Percentiles rank a stretch among this genome's conserved stretches.
These are phyloP conservation scores for Ceratobasidium sp. DNA, from an alignment of 1,284 basidiomycete species.

Conservation along the genomic window DNA sequence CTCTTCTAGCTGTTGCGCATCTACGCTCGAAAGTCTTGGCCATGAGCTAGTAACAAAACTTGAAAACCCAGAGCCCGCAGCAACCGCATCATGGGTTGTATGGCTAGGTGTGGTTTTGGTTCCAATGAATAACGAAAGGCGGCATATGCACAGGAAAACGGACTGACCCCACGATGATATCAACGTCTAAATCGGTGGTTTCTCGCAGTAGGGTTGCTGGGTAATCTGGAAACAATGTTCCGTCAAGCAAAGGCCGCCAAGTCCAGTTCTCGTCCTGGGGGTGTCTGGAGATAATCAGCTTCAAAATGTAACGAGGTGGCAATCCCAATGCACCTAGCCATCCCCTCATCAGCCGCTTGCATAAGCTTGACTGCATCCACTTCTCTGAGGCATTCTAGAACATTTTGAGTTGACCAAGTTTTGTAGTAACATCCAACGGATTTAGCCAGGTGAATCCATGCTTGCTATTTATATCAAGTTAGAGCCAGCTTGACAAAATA, in stretches of 20 bases:
- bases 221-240: conserved; percentile 56
- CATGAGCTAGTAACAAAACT: neutral
- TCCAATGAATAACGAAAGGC: neutral
- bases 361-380: conserved; percentile 55
- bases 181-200: conserved; percentile 56
- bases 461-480: conserved; percentile 1
- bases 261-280: conserved; percentile 3
- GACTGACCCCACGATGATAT: conserved; percentile 65
- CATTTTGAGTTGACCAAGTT: conserved; percentile 10
- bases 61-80: neutral
- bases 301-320: neutral
- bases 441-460: conserved; percentile 28
- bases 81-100: conserved; percentile 24
- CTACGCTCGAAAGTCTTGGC: neutral
- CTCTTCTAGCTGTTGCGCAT: neutral
- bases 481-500: neutral
- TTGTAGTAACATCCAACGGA: conserved; percentile 17
- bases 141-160: neutral
- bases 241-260: conserved; percentile 59
- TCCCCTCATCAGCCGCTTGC: conserved; percentile 54
- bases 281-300: neutral
- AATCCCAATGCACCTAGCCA: conserved; percentile 39
- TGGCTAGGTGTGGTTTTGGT: neutral
- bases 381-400: conserved; percentile 35
- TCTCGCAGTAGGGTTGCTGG: conserved; percentile 56